Base-by-base conservation (phyloP, 2,329 filamentous ascomycete genomes). In the Cryoendolithus antarcticus region DNA sequence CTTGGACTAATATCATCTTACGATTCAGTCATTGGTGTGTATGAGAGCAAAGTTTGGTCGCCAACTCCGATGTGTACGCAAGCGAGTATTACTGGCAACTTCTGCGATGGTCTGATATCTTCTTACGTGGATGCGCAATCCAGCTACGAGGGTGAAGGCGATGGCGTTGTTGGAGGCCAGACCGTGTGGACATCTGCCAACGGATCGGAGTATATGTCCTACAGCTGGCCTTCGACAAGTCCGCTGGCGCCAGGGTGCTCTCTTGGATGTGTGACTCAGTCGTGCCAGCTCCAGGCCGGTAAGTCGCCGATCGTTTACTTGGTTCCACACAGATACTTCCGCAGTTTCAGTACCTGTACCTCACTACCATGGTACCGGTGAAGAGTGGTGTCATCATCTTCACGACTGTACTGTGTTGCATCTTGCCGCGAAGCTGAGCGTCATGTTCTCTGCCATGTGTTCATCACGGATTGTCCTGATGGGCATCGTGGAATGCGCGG, bases 171-270 rank as follows among this genome's bases (percentile, higher is more conserved):
- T 7, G 24, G 24, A 12, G 34, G 34, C 21, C n/a, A 28, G 9
- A 12, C 9, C 31, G 21, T 30, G 7, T 11, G 32, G 12, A 35
- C 37, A 15, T 19, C 37, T 5, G 13, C 10, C 19, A 15, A 32
- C 8, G 15, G 8, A 3, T 15, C 30, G 9, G 31, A 24, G 9
- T 27, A 32, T 12, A 34, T 11, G 8, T 13, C 7, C 12, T 32
- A 5, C 12, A 35, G 13, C 13, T 40, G 37, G 38, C 32, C 34
- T 9, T 29, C 38, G 3, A 24, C 9, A 3, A 24, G 10, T 9
- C 12, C 11, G 4, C 13, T 39, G 1, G 38, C 38, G 8, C 38
- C 38, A 30, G 39, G 39, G 10, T 41, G 39, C 27, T 29, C 39
- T 4, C 29, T 41, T 7, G 39, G 39, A 2, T 41, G 34, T 8